Conservation (phyloP, 2,329 filamentous ascomycete species). For the Trichophyton benhamiae region DNA sequence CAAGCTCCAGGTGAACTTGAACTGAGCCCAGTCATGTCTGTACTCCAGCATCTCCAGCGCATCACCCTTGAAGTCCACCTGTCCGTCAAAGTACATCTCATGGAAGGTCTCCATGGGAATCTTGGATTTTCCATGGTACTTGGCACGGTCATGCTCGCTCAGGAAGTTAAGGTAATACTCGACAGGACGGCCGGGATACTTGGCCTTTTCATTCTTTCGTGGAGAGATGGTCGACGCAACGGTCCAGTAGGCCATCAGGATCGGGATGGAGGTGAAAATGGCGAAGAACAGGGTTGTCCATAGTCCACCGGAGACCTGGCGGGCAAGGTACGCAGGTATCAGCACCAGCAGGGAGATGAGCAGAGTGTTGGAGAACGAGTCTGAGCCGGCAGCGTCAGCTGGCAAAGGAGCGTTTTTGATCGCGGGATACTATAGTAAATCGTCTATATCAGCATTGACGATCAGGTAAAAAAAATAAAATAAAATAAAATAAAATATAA, state of each 20-base stretch:
- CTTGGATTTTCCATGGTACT: slow-evolving; percentile 39
- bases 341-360: slow-evolving; percentile 58
- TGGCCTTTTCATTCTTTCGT: slow-evolving; percentile 85
- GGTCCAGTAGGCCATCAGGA: slow-evolving; percentile 73
- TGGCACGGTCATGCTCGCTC: slow-evolving; percentile 34
- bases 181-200: slow-evolving; percentile 70
- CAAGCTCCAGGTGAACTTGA: slow-evolving; percentile 73
- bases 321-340: slow-evolving; percentile 68
- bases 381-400: slow-evolving; percentile 71
- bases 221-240: slow-evolving; percentile 67
- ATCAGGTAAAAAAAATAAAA: too few species aligned
- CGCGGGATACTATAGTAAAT: slow-evolving; percentile 54
- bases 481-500: too few species aligned
- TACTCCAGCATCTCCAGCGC: slow-evolving; percentile 80
- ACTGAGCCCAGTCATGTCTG: slow-evolving; percentile 93
- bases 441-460: background rate
- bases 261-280: slow-evolving; percentile 63
- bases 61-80: slow-evolving; percentile 93
- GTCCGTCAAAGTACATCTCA: slow-evolving; percentile 93
- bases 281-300: slow-evolving; percentile 82
- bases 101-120: slow-evolving; percentile 67
- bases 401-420: slow-evolving; percentile 94
- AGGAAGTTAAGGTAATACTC: slow-evolving; percentile 62
- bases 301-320: slow-evolving; percentile 71
- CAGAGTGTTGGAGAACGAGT: slow-evolving; percentile 73